Conservation (phyloP, 495 filamentous ascomycete genomes). For the Penicillium taxi region DNA sequence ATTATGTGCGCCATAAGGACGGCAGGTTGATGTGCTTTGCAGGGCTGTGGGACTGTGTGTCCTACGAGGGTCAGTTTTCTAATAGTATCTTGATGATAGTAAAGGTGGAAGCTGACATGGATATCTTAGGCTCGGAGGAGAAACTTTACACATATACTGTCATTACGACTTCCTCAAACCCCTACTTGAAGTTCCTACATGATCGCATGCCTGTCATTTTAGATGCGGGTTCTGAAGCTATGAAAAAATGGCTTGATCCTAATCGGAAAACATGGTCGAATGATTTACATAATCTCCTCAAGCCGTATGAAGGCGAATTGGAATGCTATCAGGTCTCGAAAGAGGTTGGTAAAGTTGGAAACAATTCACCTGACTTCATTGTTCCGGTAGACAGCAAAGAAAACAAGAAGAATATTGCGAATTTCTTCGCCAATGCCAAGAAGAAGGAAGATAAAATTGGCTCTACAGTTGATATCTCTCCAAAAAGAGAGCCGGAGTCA, state of each 20-base stretch:
- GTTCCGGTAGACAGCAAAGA: slow-evolving; percentile 72
- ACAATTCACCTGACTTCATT: slow-evolving; percentile 75
- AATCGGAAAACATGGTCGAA: slow-evolving; percentile 60
- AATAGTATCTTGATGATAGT: background rate
- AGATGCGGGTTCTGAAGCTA: slow-evolving; percentile 61
- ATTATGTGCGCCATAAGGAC: slow-evolving; percentile 75
- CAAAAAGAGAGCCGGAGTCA: slow-evolving; percentile 7
- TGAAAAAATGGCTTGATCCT: slow-evolving; percentile 76
- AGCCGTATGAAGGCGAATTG: slow-evolving; percentile 69
- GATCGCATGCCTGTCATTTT: slow-evolving; percentile 94
- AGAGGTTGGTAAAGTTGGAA: slow-evolving; percentile 94
- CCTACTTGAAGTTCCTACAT: slow-evolving; percentile 75
- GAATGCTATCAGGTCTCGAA: slow-evolving; percentile 80
- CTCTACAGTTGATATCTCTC: background rate
- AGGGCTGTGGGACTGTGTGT: slow-evolving; percentile 83
- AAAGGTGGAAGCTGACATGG: slow-evolving; percentile 4
- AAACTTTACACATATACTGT: slow-evolving; percentile 81
- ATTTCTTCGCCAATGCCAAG: slow-evolving; percentile 69
- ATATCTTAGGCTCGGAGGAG: slow-evolving; percentile 47
- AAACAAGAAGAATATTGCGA: slow-evolving; percentile 87
- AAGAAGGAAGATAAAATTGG: slow-evolving; percentile 21
- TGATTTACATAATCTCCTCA: slow-evolving; percentile 67
- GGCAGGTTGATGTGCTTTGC: slow-evolving; percentile 81
- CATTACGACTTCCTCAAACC: slow-evolving; percentile 79
- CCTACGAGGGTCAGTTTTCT: slow-evolving; percentile 56